A percentile compares a stretch with the other conserved stretches of the same genome.
phyloP scores from a whole-genome alignment of 371 early-diverging fungal genomes.

The Apophysomyces elegans region DNA sequence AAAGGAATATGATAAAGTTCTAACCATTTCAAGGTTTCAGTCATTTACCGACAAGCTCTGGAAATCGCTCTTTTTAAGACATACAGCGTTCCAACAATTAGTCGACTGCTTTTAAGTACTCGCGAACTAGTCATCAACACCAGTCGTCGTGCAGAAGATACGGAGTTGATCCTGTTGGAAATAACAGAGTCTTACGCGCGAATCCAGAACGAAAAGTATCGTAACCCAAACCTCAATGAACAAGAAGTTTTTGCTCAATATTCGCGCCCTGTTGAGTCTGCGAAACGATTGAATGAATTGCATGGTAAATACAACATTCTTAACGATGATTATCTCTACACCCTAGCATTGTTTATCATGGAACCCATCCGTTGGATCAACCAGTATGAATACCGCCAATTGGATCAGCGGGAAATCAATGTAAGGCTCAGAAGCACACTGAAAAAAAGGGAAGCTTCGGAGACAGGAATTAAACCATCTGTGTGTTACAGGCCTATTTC shows the following conservation, averaged over 20 bases:
- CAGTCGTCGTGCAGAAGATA: slow-evolving; percentile 53
- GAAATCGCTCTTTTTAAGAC: slow-evolving; percentile 59
- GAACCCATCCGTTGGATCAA: slow-evolving; percentile 52
- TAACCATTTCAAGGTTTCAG: neutral
- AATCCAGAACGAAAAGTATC: slow-evolving; percentile 36
- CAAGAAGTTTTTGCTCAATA: slow-evolving; percentile 30
- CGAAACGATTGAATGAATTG: slow-evolving; percentile 52
- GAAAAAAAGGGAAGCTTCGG: neutral
- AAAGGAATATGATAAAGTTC: neutral
- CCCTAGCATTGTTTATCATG: slow-evolving; percentile 46
- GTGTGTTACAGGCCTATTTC: slow-evolving; percentile 30
- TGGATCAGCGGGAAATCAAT: slow-evolving; percentile 51
- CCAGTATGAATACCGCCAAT: slow-evolving; percentile 50
- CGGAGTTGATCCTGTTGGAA: slow-evolving; percentile 49
- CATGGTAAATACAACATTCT: slow-evolving; percentile 55
- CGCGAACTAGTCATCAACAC: slow-evolving; percentile 42
- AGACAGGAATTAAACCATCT: neutral
- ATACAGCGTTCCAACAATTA: slow-evolving; percentile 54
- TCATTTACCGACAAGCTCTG: slow-evolving; percentile 23
- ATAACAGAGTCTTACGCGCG: slow-evolving; percentile 46
- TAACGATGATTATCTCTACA: slow-evolving; percentile 58
- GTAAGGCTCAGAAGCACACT: slow-evolving; percentile 24
- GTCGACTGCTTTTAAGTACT: slow-evolving; percentile 50
- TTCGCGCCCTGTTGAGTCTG: slow-evolving; percentile 31
- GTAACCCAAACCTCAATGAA: slow-evolving; percentile 6